phyloP scores from a whole-genome alignment of 257 asterid species.

The Scutellaria barbata region DNA sequence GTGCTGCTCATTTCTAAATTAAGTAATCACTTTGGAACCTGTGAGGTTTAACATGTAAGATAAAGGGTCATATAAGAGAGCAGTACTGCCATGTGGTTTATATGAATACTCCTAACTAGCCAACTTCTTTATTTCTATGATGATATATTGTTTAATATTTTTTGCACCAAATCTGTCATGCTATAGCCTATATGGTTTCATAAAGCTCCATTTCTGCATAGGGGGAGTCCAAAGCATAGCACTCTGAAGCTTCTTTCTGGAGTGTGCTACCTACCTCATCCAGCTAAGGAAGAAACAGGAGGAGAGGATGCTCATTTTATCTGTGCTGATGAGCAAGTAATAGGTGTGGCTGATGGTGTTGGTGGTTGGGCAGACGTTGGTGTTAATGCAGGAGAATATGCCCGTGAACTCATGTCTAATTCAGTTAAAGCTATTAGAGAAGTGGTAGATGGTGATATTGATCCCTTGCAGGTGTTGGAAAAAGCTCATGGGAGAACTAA shows the following conservation, averaged over 20 bases:
- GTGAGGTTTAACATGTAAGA: neutral
- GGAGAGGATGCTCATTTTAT: slow-evolving; percentile 96
- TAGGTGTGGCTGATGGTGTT: slow-evolving; percentile 95
- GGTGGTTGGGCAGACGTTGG: slow-evolving; percentile 99
- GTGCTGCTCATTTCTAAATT: neutral
- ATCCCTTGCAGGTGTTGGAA: slow-evolving; percentile 68
- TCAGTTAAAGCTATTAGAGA: slow-evolving; percentile 64
- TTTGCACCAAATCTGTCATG: neutral
- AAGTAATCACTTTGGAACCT: neutral
- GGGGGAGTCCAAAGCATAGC: slow-evolving; percentile 41
- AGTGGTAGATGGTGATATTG: slow-evolving; percentile 49
- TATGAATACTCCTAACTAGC: neutral
- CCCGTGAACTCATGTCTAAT: slow-evolving; percentile 82
- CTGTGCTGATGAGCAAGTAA: slow-evolving; percentile 70
- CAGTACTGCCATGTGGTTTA: neutral
- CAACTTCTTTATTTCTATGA: neutral
- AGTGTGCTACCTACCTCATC: slow-evolving; percentile 84
- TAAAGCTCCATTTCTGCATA: slow-evolving; percentile 16
- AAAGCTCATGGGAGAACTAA: slow-evolving; percentile 70
- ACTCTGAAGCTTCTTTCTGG: slow-evolving; percentile 69
- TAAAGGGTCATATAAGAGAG: too few species aligned
- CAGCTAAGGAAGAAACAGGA: slow-evolving; percentile 77
- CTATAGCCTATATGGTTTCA: slow-evolving; percentile 1
- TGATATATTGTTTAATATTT: neutral
- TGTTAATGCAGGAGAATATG: slow-evolving; percentile 77